These are phyloP conservation scores for Tuber aestivum DNA, from an alignment of 495 filamentous ascomycete species.

Conservation along the genomic window DNA sequence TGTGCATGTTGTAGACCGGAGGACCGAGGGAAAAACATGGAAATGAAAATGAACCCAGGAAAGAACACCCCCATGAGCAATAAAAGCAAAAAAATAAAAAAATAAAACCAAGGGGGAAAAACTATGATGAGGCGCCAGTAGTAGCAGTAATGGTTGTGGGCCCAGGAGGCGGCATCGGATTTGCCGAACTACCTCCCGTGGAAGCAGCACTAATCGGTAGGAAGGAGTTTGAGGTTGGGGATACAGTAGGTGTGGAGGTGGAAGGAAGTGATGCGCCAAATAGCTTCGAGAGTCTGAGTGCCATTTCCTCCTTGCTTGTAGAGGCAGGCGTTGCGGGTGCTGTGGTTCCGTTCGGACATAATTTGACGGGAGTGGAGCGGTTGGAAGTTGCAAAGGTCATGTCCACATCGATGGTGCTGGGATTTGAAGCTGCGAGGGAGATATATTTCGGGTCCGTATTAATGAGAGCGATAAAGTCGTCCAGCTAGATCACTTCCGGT, in stretches of 20 bases:
- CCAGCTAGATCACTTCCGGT: slow-evolving; percentile 26
- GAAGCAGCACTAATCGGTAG: background rate
- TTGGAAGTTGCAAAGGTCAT: slow-evolving; percentile 25
- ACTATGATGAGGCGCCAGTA: background rate
- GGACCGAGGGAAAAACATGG: background rate
- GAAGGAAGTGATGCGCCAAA: slow-evolving; percentile 24
- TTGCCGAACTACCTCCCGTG: background rate
- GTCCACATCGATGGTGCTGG: slow-evolving; percentile 32
- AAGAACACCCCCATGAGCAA: slow-evolving; percentile 4
- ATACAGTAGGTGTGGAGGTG: slow-evolving; percentile 12
- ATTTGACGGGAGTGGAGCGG: slow-evolving; percentile 21
- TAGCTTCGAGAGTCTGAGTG: slow-evolving; percentile 21
- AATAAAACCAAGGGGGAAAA: background rate
- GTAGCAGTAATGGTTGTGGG: background rate
- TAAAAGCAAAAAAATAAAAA: background rate
- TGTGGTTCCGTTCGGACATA: slow-evolving; percentile 21
- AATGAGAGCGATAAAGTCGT: slow-evolving; percentile 36
- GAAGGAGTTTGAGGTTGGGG: slow-evolving; percentile 28
- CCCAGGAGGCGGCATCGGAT: background rate
- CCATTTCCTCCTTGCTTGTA: slow-evolving; percentile 34
- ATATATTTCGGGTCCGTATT: slow-evolving; percentile 23
- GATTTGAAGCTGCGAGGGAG: slow-evolving; percentile 17
- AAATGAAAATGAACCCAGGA: slow-evolving; percentile 1
- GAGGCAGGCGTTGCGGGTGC: slow-evolving; percentile 7
- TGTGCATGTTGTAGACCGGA: background rate